Evolutionary conservation across 257 asterid species (phyloP).

Genomic region (Datura wrightii): DNA sequence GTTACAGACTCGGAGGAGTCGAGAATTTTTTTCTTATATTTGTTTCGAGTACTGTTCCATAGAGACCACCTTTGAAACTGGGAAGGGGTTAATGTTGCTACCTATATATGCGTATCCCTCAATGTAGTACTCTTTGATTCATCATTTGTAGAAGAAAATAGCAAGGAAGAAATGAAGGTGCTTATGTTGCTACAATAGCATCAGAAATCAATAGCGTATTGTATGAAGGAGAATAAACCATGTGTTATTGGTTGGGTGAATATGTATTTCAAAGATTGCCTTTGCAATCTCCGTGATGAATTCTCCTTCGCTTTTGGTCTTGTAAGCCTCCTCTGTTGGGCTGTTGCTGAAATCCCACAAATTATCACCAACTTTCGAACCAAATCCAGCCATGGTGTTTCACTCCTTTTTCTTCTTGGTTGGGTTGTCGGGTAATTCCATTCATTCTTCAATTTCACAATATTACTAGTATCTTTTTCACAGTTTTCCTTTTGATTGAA

Average conservation of each 20-base stretch:
- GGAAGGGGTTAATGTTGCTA: not conserved
- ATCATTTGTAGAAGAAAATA: not conserved
- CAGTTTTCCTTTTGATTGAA: too few relatives aligned
- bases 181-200: conserved; percentile 21
- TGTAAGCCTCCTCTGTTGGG: conserved; percentile 76
- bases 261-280: conserved; percentile 73
- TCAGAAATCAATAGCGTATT: conserved; percentile 47
- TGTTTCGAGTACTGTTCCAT: not conserved
- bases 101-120: not conserved
- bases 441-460: not conserved
- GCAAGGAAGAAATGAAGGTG: conserved; percentile 43
- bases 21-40: not conserved
- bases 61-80: not conserved
- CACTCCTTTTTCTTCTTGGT: conserved; percentile 73
- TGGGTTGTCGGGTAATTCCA: conserved; percentile 72
- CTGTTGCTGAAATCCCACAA: conserved; percentile 95
- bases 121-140: not conserved
- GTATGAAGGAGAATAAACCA: conserved; percentile 57
- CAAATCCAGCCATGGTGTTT: conserved; percentile 87
- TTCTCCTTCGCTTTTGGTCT: conserved; percentile 81
- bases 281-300: conserved; percentile 68
- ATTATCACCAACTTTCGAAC: conserved; percentile 75
- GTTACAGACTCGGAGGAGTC: not conserved
- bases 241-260: conserved; percentile 72
- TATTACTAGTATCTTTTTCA: too few relatives aligned